Evolutionary conservation across 2,329 filamentous ascomycete species (phyloP).

Genomic region (Penicillium italicum): DNA sequence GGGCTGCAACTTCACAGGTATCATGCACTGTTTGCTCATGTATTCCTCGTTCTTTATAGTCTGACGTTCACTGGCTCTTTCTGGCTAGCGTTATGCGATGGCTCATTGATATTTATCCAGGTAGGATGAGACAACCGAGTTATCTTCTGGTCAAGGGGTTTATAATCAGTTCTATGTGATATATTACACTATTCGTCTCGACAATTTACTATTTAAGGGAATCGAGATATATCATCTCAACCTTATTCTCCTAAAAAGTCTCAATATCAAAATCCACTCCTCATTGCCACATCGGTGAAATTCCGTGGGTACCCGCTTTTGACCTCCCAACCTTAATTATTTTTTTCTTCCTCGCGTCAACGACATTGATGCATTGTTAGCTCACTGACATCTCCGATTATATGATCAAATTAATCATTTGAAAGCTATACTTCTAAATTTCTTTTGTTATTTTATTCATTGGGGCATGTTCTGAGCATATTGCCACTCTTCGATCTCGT

Average conservation of each 20-base stretch:
- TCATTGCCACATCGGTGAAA: slow-evolving; percentile 17
- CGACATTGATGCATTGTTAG: slow-evolving; percentile 4
- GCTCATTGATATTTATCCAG: not conserved
- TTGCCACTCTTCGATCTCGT: not conserved
- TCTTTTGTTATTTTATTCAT: not conserved
- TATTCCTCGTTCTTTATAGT: not conserved
- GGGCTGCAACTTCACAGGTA: not conserved
- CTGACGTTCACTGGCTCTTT: not conserved
- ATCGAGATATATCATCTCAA: no score
- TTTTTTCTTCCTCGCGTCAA: slow-evolving; percentile 3
- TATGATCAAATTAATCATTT: not conserved
- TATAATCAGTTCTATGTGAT: not conserved
- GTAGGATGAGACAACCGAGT: not conserved
- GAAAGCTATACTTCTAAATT: not conserved
- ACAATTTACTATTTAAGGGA: not conserved
- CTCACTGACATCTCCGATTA: not conserved
- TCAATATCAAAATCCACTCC: not conserved
- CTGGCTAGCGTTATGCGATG: not conserved
- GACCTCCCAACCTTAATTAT: slow-evolving; percentile 25
- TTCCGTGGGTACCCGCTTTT: slow-evolving; percentile 29
- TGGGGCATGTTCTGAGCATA: not conserved
- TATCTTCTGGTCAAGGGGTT: not conserved
- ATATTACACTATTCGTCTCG: not conserved
- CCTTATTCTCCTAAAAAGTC: not conserved
- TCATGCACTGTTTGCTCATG: not conserved